Conservation (phyloP, 495 filamentous ascomycete genomes). For the Trichoderma reesei region DNA sequence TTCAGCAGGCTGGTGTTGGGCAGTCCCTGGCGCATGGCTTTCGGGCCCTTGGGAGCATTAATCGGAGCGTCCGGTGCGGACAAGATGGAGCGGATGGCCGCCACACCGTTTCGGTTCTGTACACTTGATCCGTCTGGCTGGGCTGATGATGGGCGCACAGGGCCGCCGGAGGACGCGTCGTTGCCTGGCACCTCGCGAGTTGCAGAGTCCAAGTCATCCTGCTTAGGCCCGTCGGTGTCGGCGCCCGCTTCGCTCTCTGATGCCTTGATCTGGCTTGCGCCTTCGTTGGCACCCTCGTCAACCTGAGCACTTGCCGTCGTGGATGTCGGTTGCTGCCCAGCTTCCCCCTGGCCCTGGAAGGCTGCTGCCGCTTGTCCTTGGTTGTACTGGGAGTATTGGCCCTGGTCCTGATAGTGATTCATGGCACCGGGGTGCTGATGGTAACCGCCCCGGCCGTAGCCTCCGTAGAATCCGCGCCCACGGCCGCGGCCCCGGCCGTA, state of each 20-base stretch:
- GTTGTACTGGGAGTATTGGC: conserved; percentile 6
- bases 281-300: conserved; percentile 8
- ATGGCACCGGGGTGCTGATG: conserved; percentile 16
- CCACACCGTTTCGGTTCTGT: conserved; percentile 5
- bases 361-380: background rate
- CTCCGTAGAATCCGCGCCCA: conserved; percentile 46
- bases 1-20: conserved; percentile 60
- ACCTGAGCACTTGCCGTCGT: conserved; percentile 10
- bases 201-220: conserved; percentile 9
- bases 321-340: conserved; percentile 10
- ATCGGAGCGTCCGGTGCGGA: conserved; percentile 37
- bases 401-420: conserved; percentile 5
- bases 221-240: conserved; percentile 24
- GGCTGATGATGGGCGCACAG: background rate
- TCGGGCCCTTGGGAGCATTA: conserved; percentile 81
- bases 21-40: conserved; percentile 81
- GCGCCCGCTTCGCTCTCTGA: conserved; percentile 3
- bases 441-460: conserved; percentile 47
- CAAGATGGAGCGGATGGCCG: conserved; percentile 10
- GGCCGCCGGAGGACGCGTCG: background rate
- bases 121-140: background rate
- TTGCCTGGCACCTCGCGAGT: conserved; percentile 1
- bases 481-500: conserved; percentile 53
- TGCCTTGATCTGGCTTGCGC: background rate
- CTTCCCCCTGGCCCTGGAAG: conserved; percentile 6